Evolutionary conservation across 73 alveolate species (phyloP).

Genomic region (Tetrahymena borealis): DNA sequence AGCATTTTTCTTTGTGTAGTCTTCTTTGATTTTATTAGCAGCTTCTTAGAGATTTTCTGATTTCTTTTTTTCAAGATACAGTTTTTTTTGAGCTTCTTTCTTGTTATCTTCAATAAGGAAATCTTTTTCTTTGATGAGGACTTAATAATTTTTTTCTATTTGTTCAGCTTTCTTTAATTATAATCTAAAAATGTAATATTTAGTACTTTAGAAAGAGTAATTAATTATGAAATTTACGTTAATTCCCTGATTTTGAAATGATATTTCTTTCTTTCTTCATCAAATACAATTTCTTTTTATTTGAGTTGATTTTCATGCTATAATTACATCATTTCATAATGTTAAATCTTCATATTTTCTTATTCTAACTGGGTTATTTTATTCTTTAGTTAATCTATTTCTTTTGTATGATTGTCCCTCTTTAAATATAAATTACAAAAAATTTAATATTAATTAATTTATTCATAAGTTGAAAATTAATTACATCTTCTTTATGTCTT

Average conservation of each 20-base stretch:
- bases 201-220: not conserved
- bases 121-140: not conserved
- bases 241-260: not conserved
- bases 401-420: not conserved
- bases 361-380: not conserved
- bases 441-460: not conserved
- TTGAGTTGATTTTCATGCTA: not conserved
- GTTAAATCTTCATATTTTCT: not conserved
- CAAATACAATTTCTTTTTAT: not conserved
- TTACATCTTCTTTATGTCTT: not conserved
- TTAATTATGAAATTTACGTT: not conserved
- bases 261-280: not conserved
- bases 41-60: not conserved
- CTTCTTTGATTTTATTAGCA: not conserved
- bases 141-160: not conserved
- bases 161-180: not conserved
- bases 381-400: not conserved
- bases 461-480: too few species aligned
- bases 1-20: not conserved
- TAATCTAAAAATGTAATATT: not conserved
- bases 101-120: not conserved
- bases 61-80: not conserved
- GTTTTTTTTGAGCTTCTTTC: not conserved
- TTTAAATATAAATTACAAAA: not conserved
- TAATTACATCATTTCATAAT: not conserved